A percentile compares a stretch with the other conserved stretches of the same genome.
Conservation (phyloP, 208 protist genomes). For the Trypanosoma boissoni region DNA sequence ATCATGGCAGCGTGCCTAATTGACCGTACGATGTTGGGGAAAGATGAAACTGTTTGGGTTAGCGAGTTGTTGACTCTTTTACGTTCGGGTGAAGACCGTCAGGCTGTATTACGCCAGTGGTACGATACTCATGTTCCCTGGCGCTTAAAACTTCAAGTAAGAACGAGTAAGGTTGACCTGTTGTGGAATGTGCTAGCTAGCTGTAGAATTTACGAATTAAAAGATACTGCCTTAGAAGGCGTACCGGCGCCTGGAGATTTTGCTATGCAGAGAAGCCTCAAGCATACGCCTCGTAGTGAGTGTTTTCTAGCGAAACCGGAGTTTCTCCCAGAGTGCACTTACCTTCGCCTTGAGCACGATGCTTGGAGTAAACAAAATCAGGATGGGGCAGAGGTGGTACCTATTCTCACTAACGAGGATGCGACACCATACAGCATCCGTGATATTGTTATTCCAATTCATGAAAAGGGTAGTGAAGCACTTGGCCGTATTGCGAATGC, state of each 20-base stretch:
- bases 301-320: constrained; percentile 22
- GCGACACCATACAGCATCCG: constrained; percentile 21
- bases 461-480: constrained; percentile 8
- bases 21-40: constrained; percentile 4
- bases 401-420: constrained; percentile 26
- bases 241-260: constrained; percentile 58
- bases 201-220: constrained; percentile 42
- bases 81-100: constrained; percentile 45
- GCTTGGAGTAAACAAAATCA: background rate
- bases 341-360: background rate
- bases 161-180: constrained; percentile 32
- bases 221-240: constrained; percentile 17
- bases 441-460: constrained; percentile 35
- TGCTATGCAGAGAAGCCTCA: constrained; percentile 26
- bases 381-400: constrained; percentile 1
- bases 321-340: constrained; percentile 20
- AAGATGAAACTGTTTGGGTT: constrained; percentile 23
- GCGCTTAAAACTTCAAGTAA: constrained; percentile 27
- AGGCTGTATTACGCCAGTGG: constrained; percentile 44
- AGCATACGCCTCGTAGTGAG: background rate
- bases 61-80: constrained; percentile 30
- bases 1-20: constrained; percentile 49
- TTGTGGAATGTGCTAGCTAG: constrained; percentile 80
- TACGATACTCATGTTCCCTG: constrained; percentile 40
- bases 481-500: constrained; percentile 14